Conservation (phyloP, 2,329 filamentous ascomycete species). For the Neurospora crassa region DNA sequence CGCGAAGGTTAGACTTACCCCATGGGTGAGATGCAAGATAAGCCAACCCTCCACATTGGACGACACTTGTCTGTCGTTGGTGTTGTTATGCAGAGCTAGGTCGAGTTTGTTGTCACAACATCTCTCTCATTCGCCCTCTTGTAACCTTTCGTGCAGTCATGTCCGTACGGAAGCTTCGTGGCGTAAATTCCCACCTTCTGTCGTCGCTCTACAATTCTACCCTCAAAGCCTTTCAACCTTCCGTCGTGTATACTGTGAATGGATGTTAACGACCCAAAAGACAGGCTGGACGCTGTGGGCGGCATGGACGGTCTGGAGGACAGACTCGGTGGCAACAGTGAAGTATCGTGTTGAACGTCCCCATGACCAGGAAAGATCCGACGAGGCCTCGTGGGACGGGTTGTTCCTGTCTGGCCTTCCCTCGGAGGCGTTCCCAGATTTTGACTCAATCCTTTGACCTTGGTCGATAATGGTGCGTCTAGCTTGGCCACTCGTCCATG, state of each 20-base stretch:
- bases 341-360: background rate
- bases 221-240: background rate
- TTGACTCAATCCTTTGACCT: background rate
- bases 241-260: background rate
- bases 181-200: background rate
- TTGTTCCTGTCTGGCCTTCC: background rate
- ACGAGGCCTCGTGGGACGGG: background rate
- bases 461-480: background rate
- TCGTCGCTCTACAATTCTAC: background rate
- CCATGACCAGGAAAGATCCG: background rate
- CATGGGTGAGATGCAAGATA: background rate
- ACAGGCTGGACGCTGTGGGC: background rate
- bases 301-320: background rate
- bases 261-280: background rate
- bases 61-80: background rate
- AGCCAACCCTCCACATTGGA: background rate
- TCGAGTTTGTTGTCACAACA: background rate
- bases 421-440: background rate
- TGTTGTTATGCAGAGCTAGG: background rate
- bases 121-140: background rate
- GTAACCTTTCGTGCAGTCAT: background rate
- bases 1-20: background rate
- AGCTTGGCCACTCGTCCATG: background rate
- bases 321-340: background rate
- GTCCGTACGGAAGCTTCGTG: background rate